Percentiles rank a stretch among this genome's conserved stretches.
Evolutionary conservation across 1,284 basidiomycete species (phyloP).

Genomic region (Rhodotorula sp.): DNA sequence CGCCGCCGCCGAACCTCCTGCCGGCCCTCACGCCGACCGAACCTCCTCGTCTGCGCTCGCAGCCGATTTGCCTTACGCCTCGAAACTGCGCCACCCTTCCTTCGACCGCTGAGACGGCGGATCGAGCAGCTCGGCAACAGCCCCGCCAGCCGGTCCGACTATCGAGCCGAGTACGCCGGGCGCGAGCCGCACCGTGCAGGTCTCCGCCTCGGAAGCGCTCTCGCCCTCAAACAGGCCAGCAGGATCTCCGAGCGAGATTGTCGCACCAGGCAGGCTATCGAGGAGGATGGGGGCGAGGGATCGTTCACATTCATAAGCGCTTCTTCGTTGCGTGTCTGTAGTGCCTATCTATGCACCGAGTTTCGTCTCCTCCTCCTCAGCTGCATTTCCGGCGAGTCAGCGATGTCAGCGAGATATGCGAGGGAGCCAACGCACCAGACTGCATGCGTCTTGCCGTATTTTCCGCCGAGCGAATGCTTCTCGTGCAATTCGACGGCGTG

Average conservation of each 20-base stretch:
- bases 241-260: background rate
- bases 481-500: slow-evolving; percentile 37
- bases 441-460: slow-evolving; percentile 46
- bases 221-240: background rate
- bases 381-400: no score
- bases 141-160: background rate
- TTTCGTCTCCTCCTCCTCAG: no score
- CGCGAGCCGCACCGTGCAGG: background rate
- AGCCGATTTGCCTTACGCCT: slow-evolving; percentile 4
- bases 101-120: background rate
- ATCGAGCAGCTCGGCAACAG: background rate
- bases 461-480: slow-evolving; percentile 44
- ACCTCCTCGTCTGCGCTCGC: background rate
- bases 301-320: no score
- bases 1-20: background rate
- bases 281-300: background rate
- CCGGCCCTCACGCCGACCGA: background rate
- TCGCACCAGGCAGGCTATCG: background rate
- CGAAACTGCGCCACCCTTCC: background rate
- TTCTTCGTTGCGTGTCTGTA: background rate
- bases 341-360: background rate
- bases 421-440: slow-evolving; percentile 24
- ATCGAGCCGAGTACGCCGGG: slow-evolving; percentile 6
- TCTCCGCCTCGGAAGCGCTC: background rate
- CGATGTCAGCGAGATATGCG: background rate